Base-by-base conservation (phyloP, 306 rosid genomes). In the Crotalaria pallida region DNA sequence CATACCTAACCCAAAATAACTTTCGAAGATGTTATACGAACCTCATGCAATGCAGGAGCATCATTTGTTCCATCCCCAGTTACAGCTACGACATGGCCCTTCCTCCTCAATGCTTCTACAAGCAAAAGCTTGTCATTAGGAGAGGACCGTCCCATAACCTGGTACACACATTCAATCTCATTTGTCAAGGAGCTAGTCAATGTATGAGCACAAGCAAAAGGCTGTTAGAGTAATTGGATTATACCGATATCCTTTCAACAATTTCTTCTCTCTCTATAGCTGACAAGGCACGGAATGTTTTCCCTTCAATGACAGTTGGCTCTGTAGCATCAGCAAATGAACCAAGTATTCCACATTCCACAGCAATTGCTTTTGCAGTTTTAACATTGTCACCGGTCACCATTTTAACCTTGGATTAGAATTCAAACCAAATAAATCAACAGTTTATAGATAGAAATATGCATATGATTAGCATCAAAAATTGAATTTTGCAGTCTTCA, bases 71-170 rank as follows among this genome's bases (percentile, higher is more conserved):
- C 98, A 76, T 92, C 96, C 65, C 98, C 98, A 47, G 95, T 92
- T 34, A 89, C 98, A 50, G 98, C 98, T 77, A 92, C 96, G 71
- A 92, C 88, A 44, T 84, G 90, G 49, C 87, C 88, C 67, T 60
- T 83, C 76, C 79, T 92, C 82, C 89, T 87, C 82, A 92, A 79
- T 45, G 96, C 87, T 92, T 92, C 96, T 84, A 89, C 98, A 59
- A 92, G 96, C 71, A 92, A 66, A 83, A 92, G 96, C 82, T 89
- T 89, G 78, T 92, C 98, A 80, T 78, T 87, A 26, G 98, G 96
- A 52, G 96, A 92, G 19, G 98, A 92, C 21, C 96, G 87, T 23
- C 96, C 98, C 98, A 92, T 92, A 68, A 92, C 98, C 98, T 92
- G 67, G 69, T 47, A 61, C 24, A 74, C 40, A 56, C 34, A 72